Conservation (phyloP, 2,329 filamentous ascomycete genomes). For the Arthrobotrys pseudoclavata region DNA sequence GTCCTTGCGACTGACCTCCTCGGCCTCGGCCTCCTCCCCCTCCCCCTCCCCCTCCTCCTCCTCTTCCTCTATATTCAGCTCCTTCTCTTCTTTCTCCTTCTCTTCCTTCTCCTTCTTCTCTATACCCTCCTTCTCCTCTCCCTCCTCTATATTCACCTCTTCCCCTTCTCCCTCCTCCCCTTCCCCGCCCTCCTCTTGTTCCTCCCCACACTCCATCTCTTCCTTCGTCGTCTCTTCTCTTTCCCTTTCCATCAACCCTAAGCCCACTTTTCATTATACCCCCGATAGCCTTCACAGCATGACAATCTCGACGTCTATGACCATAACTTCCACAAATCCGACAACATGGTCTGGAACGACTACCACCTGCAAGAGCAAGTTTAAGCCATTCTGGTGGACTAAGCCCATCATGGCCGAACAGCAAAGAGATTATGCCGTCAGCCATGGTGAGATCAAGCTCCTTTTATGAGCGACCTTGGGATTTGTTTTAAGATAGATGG, state of each 20-base stretch:
- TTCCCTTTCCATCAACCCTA: not conserved
- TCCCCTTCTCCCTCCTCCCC: too few relatives aligned
- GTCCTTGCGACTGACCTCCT: too few relatives aligned
- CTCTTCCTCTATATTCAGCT: too few relatives aligned
- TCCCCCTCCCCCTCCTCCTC: slow-evolving; percentile 60
- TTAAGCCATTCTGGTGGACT: slow-evolving; percentile 41
- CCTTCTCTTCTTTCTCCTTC: too few relatives aligned
- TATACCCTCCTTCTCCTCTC: too few relatives aligned
- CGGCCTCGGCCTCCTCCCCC: not conserved
- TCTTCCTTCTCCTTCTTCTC: too few relatives aligned
- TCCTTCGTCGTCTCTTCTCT: slow-evolving; percentile 57
- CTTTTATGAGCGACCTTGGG: not conserved
- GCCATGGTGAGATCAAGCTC: slow-evolving; percentile 16
- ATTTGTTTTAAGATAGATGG: not conserved
- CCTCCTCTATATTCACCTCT: too few relatives aligned
- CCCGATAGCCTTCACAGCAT: not conserved
- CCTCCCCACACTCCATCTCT: too few relatives aligned
- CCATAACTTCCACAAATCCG: slow-evolving; percentile 43
- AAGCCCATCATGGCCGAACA: slow-evolving; percentile 18
- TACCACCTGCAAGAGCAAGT: slow-evolving; percentile 45
- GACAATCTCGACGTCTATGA: slow-evolving; percentile 32
- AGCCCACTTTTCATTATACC: not conserved
- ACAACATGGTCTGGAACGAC: slow-evolving; percentile 50
- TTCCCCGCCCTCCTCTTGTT: too few relatives aligned
- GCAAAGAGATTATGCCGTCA: slow-evolving; percentile 15